Evolutionary conservation across 2,329 filamentous ascomycete genomes (phyloP).

Genomic region (Botrytis galanthina): DNA sequence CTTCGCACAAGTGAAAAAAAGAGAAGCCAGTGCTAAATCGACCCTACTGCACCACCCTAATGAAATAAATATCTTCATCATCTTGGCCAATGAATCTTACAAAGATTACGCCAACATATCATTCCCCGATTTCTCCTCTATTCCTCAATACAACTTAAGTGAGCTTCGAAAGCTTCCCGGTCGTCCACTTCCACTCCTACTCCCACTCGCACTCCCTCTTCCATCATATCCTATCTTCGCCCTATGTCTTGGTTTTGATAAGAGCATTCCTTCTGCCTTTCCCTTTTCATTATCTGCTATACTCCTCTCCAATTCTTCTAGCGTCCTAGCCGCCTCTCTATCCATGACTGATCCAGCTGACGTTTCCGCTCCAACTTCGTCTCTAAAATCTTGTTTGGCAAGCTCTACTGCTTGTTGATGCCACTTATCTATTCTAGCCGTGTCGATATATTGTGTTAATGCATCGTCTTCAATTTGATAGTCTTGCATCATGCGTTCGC

Average conservation of each 20-base stretch:
- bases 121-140: not conserved
- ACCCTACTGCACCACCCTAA: not conserved
- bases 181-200: slow-evolving; percentile 7
- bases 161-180: slow-evolving; percentile 25
- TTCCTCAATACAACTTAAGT: slow-evolving; percentile 21
- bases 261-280: slow-evolving; percentile 31
- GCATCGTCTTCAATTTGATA: slow-evolving; percentile 70
- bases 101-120: not conserved
- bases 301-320: slow-evolving; percentile 32
- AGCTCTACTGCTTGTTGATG: slow-evolving; percentile 44
- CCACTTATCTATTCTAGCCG: slow-evolving; percentile 71
- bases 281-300: slow-evolving; percentile 35
- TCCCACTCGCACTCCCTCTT: slow-evolving; percentile 29
- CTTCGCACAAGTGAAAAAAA: not conserved
- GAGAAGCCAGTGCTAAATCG: not conserved
- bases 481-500: slow-evolving; percentile 66
- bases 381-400: slow-evolving; percentile 41
- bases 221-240: slow-evolving; percentile 25
- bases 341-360: slow-evolving; percentile 30
- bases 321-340: slow-evolving; percentile 24
- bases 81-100: not conserved
- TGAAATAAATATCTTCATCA: not conserved
- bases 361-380: slow-evolving; percentile 36
- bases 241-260: slow-evolving; percentile 29
- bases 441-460: slow-evolving; percentile 63